Evolutionary conservation across 345 rosid genomes (phyloP).

Genomic region (Eucalyptus sp.): DNA sequence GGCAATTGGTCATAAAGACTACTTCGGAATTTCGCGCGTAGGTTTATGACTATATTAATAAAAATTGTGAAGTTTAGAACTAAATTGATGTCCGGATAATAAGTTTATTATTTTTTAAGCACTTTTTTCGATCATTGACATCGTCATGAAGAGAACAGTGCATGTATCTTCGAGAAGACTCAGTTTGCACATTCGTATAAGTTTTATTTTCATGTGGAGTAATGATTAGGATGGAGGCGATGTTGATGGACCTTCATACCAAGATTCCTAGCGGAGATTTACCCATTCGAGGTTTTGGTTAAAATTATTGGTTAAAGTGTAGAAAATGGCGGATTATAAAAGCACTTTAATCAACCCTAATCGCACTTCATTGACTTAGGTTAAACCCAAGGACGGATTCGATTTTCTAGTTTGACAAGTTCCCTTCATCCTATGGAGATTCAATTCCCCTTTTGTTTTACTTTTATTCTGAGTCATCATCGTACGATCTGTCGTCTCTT

Average conservation of each 20-base stretch:
- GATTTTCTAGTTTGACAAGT: background rate
- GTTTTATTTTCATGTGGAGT: background rate
- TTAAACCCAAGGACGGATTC: background rate
- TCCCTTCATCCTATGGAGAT: background rate
- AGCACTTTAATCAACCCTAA: background rate
- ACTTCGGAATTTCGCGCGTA: accelerated
- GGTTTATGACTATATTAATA: too few relatives aligned
- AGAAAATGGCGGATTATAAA: background rate
- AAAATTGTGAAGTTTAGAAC: background rate
- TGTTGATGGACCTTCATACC: background rate
- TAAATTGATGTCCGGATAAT: too few relatives aligned
- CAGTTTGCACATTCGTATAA: background rate
- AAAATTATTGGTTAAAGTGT: background rate
- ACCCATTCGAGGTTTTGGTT: background rate
- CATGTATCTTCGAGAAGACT: background rate
- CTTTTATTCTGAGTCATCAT: background rate
- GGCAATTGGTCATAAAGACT: background rate
- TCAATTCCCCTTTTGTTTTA: background rate
- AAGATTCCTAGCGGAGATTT: background rate
- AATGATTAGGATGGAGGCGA: background rate
- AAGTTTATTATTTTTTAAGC: background rate
- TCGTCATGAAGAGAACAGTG: background rate
- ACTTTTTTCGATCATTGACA: background rate
- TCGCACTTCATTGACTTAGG: background rate
- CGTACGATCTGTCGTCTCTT: background rate